Base-by-base conservation (phyloP, 352 stramenopile species). In the Globisporangium spiculum region DNA sequence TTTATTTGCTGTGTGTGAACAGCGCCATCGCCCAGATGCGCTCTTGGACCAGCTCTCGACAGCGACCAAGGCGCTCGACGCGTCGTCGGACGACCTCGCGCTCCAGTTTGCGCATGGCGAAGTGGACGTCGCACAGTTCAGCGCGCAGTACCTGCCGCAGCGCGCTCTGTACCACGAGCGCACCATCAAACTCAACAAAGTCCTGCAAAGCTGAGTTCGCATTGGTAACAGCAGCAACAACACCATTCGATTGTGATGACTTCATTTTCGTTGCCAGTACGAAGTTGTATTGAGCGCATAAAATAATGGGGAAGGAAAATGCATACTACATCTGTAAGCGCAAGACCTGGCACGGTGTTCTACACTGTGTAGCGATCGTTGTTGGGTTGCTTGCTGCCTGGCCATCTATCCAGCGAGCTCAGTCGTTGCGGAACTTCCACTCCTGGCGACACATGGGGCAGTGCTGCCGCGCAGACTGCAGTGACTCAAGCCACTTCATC, bases 401-500 rank as follows among this genome's bases (percentile, higher is more conserved):
- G 18, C 4, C 41, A n/a, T 50, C 4, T 16, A n/a, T 48, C 38
- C 12, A 60, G 54, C 26, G 24, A 3, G 0, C 14, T 71, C 41
- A 71, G 41, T 71, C 66, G 60, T 83, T 88, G 52, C 86, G 78
- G 77, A 94, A 96, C 67, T 89, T 81, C 89, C 89, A 97, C 61
- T 96, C 83, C 60, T 96, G 84, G 12, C 91, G 85, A 65, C 91
- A 97, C 88, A 97, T 92, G 44, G 91, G 91, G 68, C 91, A 97
- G 67, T 94, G 85, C 71, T 96, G 86, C 18, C 83, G 84, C 59
- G 80, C 76, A 18, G 86, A 88, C 66, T 93, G 86, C 62, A 94
- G 78, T 60, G 89, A 89, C 66, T 96, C 87, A 63, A 97, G 84
- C 89, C 91, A 97, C 73, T 98, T 98, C 71, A 96, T 83, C n/a